Conservation (phyloP, 352 stramenopile species). For the Aphanomyces astaci region DNA sequence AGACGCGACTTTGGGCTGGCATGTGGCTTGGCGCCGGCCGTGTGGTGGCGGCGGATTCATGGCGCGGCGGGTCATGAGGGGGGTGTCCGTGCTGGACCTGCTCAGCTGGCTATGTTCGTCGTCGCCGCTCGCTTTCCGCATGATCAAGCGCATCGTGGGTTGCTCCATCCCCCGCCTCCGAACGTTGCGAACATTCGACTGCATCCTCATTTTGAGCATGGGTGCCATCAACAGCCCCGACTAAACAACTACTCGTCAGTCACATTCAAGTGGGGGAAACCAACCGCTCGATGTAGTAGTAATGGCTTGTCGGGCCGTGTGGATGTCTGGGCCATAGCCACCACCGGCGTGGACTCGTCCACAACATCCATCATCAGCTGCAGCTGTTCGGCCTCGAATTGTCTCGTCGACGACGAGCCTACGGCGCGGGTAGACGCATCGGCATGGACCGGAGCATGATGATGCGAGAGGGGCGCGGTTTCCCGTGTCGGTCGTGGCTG, state of each 20-base stretch:
- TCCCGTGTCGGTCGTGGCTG: no score
- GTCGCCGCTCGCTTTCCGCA: neutral
- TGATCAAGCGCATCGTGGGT: constrained; percentile 9
- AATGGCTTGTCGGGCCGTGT: neutral
- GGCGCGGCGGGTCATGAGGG: neutral
- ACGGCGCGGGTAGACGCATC: no score
- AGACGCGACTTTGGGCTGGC: neutral
- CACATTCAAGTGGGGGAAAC: neutral
- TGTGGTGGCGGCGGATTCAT: neutral
- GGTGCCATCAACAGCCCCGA: neutral
- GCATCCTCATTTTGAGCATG: neutral
- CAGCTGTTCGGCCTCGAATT: neutral
- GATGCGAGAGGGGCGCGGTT: no score
- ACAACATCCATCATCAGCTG: neutral
- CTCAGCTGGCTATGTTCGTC: neutral
- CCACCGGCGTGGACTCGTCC: neutral
- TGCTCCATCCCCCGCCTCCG: neutral
- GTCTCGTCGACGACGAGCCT: no score
- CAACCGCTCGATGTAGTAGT: neutral
- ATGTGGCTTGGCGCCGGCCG: neutral
- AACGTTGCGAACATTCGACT: neutral
- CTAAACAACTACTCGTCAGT: neutral
- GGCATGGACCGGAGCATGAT: neutral
- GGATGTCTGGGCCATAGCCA: neutral
- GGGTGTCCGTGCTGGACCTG: neutral